These are phyloP conservation scores for Samsoniella hepiali DNA, from an alignment of 2,329 filamentous ascomycete genomes.

Conservation along the genomic window DNA sequence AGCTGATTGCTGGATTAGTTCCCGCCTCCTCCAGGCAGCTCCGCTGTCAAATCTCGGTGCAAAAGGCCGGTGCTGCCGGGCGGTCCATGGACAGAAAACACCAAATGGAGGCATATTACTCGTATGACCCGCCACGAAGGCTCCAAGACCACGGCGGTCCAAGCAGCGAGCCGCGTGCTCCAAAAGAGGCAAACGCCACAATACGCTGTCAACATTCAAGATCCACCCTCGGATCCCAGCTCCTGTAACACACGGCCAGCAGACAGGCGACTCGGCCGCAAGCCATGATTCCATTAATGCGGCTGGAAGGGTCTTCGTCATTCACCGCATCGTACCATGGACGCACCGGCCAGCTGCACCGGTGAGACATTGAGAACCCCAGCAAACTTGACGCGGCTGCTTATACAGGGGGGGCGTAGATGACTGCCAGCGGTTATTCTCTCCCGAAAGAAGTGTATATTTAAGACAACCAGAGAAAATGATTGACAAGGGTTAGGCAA, in stretches of 20 bases:
- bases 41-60: neutral
- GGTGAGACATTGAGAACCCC: too few species aligned
- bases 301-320: neutral
- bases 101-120: neutral
- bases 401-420: too few species aligned
- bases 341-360: too few species aligned
- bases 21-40: neutral
- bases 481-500: too few species aligned
- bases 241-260: neutral
- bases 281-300: neutral
- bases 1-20: too few species aligned
- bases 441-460: too few species aligned
- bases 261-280: neutral
- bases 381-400: too few species aligned
- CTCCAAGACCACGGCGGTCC: neutral
- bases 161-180: conserved; percentile 11
- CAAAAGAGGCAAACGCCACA: conserved; percentile 8
- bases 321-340: too few species aligned
- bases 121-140: neutral
- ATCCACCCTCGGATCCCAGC: neutral
- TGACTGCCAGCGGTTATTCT: too few species aligned
- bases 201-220: conserved; percentile 3
- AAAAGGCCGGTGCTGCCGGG: neutral
- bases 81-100: neutral
- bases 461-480: too few species aligned